Evolutionary conservation across 768 basidiomycete species (phyloP), one percentile per base, ranked within the genome.

Genomic region (Leccinum sublutescens): DNA sequence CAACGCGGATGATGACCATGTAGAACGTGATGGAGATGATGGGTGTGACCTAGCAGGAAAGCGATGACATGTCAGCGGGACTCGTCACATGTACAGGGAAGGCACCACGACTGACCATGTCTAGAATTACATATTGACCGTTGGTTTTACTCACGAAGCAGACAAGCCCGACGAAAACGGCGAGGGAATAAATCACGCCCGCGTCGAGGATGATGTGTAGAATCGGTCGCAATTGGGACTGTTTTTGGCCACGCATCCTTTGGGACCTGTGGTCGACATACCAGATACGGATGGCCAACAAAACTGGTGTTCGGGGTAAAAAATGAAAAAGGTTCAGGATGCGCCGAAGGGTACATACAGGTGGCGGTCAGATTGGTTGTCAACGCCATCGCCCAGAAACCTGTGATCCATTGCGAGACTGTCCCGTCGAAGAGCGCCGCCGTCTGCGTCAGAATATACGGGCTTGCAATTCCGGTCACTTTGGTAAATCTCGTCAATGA

Each of bases 381-480:
- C 23, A 57, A 19, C 15, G 56, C 55, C 31, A 54, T 45, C 7
- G 40, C 40, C 53, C 54, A 57, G 45, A 57, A 57, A 2, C 21
- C 17, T 10, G 17, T 45, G 17, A 57, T 57, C 56, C 56, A 56
- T 19, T 14, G 15, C 17, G 40, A 56, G 40, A 33, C 31, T 31
- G 19, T 23, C 11, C 56, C 56, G 7, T 10, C n/a, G 17, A 56
- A 57, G 40, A 57, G n/a, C 17, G 14, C 29, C 29, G 14, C 17
- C 11, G 31, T 33, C 6, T 23, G 38, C 6, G 64, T 63, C 19
- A 61, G 58, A 9, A 59, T 57, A 14, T 69, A 58, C 52, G 60
- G 23, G 51, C 62, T 36, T 56, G 40, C 33, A 29, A 64, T 27
- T 34, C 68, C 57, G 53, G 68, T 68, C 27, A 40, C 63, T 61